Conservation (phyloP, 2,329 filamentous ascomycete genomes). For the Fusarium napiforme region DNA sequence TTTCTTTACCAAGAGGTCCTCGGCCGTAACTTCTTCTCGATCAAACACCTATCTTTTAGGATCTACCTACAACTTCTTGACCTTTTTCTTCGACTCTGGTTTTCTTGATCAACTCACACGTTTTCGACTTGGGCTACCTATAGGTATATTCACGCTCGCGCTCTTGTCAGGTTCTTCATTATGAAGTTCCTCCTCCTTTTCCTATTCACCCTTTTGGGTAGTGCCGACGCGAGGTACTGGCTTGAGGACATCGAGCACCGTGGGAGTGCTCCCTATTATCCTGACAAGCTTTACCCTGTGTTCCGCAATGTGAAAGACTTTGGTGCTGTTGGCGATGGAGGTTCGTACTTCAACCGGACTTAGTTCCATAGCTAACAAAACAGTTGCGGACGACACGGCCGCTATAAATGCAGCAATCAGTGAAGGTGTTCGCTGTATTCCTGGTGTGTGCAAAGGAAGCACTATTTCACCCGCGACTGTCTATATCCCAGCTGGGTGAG, state of each 20-base stretch:
- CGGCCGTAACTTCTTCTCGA: background rate
- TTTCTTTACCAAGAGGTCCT: background rate
- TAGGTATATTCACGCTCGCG: background rate
- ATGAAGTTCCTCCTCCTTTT: slow-evolving; percentile 37
- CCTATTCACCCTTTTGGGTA: slow-evolving; percentile 18
- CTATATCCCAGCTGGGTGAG: slow-evolving; percentile 53
- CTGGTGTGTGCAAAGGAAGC: slow-evolving; percentile 44
- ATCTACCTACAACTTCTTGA: background rate
- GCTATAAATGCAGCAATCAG: slow-evolving; percentile 47
- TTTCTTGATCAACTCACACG: background rate
- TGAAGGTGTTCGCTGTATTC: slow-evolving; percentile 38
- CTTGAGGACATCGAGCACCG: slow-evolving; percentile 45
- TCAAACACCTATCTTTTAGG: background rate
- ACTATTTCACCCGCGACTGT: slow-evolving; percentile 53
- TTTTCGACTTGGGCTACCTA: background rate
- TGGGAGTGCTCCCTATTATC: slow-evolving; percentile 45
- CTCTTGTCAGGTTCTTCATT: background rate
- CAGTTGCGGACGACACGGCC: slow-evolving; percentile 42
- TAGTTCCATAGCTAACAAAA: background rate
- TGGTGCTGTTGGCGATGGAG: slow-evolving; percentile 46
- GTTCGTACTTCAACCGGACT: slow-evolving; percentile 15
- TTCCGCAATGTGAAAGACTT: slow-evolving; percentile 49
- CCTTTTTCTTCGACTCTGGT: background rate
- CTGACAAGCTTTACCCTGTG: slow-evolving; percentile 43
- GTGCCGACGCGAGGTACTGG: slow-evolving; percentile 38